Conservation (phyloP, 306 rosid genomes). For the Vachellia pachyceras region DNA sequence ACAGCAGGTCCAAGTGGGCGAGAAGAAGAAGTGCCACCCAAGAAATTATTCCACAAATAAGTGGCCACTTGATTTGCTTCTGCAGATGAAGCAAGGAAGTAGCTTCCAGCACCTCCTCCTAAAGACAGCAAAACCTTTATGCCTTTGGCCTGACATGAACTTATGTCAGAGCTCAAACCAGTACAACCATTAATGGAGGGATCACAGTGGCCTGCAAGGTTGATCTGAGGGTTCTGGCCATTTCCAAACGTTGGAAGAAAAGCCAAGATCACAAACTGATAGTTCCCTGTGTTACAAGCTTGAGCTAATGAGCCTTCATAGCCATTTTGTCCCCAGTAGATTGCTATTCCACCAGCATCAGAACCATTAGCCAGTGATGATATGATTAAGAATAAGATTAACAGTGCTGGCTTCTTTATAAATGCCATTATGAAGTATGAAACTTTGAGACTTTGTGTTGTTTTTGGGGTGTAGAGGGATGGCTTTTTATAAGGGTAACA, state of each 20-base stretch:
- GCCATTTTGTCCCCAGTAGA: conserved; percentile 53
- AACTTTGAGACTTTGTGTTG: neutral
- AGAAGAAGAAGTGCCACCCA: conserved; percentile 50
- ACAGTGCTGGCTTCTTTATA: conserved; percentile 5
- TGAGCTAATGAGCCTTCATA: conserved; percentile 39
- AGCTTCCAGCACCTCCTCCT: conserved; percentile 51
- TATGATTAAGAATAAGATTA: conserved; percentile 33
- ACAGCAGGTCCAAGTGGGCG: conserved; percentile 56
- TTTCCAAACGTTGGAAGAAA: conserved; percentile 52
- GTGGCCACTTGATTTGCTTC: conserved; percentile 45
- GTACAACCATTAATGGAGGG: conserved; percentile 45
- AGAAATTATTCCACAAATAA: conserved; percentile 51
- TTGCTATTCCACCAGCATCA: conserved; percentile 46
- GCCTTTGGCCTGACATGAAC: conserved; percentile 52
- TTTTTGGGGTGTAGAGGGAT: conserved; percentile 20
- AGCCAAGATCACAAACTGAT: conserved; percentile 41
- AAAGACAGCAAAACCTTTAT: conserved; percentile 52
- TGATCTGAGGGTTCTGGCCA: conserved; percentile 45
- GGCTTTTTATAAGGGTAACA: conserved; percentile 39
- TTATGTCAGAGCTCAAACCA: conserved; percentile 32
- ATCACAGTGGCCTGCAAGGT: conserved; percentile 52
- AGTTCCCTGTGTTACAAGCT: conserved; percentile 50
- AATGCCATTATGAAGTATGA: conserved; percentile 9
- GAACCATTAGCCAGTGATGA: conserved; percentile 34
- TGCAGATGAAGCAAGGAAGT: conserved; percentile 37